Evolutionary conservation across 169 alveolate species (phyloP).

Genomic region (Haemoproteus tartakovskyi): DNA sequence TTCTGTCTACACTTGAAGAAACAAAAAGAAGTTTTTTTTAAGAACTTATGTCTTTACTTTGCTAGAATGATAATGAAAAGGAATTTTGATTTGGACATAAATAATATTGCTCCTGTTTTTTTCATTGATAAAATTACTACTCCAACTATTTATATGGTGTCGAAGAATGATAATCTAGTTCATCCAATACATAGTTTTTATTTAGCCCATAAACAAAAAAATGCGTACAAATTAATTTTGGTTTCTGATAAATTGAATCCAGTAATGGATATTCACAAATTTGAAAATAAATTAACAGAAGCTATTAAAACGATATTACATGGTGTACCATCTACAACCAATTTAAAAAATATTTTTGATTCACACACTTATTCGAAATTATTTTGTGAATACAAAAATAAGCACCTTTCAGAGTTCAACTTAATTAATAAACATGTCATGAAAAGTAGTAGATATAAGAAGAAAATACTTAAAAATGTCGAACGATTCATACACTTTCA

Average conservation of each 20-base stretch:
- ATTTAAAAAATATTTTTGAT: neutral
- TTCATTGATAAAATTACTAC: conserved; percentile 44
- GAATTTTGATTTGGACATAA: conserved; percentile 45
- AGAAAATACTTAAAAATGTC: conserved; percentile 23
- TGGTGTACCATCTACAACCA: neutral
- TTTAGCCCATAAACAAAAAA: conserved; percentile 45
- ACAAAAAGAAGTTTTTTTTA: conserved; percentile 34
- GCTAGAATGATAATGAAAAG: conserved; percentile 28
- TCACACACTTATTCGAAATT: conserved; percentile 5
- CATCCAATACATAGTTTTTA: conserved; percentile 55
- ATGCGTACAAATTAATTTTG: conserved; percentile 15
- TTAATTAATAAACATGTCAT: conserved; percentile 24
- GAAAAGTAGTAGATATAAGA: conserved; percentile 13
- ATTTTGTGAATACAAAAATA: conserved; percentile 19
- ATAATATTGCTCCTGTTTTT: conserved; percentile 51
- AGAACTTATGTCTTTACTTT: conserved; percentile 41
- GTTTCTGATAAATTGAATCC: conserved; percentile 33
- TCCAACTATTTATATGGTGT: conserved; percentile 38
- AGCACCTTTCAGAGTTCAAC: conserved; percentile 18
- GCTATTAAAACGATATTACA: conserved; percentile 27
- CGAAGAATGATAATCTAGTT: conserved; percentile 35
- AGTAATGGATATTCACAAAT: conserved; percentile 20
- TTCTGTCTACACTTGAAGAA: conserved; percentile 23
- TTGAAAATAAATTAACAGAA: conserved; percentile 34
- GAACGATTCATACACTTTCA: conserved; percentile 17